Evolutionary conservation across 2,329 filamentous ascomycete genomes (phyloP).

Genomic region (Monosporascus sp.): DNA sequence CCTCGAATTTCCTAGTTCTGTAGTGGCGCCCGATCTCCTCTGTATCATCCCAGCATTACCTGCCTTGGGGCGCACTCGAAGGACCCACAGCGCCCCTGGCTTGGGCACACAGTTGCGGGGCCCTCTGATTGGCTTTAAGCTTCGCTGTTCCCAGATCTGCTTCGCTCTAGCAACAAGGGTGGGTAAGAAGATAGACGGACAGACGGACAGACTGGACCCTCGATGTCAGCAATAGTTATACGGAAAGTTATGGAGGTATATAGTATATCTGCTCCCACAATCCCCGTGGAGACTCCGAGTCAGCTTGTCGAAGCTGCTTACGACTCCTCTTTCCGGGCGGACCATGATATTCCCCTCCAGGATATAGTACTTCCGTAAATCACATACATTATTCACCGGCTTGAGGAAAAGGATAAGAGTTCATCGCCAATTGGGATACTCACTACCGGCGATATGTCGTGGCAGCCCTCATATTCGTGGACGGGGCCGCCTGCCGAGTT

Average conservation of each 20-base stretch:
- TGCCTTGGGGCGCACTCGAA: background rate
- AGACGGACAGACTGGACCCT: background rate
- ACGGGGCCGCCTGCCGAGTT: slow-evolving; percentile 53
- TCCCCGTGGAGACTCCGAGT: too few relatives aligned
- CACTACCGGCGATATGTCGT: slow-evolving; percentile 44
- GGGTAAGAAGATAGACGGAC: background rate
- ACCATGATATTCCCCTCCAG: too few relatives aligned
- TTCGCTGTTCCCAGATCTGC: background rate
- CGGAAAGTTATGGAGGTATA: too few relatives aligned
- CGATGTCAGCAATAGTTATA: background rate
- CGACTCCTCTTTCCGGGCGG: too few relatives aligned
- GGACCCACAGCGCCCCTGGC: background rate
- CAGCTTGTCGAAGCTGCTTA: too few relatives aligned
- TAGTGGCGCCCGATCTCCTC: background rate
- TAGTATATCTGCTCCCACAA: too few relatives aligned
- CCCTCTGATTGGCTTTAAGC: background rate
- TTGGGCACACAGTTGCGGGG: background rate
- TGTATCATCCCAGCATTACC: background rate
- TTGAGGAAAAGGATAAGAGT: background rate
- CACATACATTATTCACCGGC: background rate
- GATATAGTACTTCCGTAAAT: background rate
- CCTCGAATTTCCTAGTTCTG: background rate
- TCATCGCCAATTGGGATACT: slow-evolving; percentile 1
- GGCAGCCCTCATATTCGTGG: slow-evolving; percentile 40
- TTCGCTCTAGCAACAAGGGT: background rate